Evolutionary conservation across 768 basidiomycete species (phyloP), one percentile per base, ranked within the genome.

Genomic region (Boletellus emodensis): DNA sequence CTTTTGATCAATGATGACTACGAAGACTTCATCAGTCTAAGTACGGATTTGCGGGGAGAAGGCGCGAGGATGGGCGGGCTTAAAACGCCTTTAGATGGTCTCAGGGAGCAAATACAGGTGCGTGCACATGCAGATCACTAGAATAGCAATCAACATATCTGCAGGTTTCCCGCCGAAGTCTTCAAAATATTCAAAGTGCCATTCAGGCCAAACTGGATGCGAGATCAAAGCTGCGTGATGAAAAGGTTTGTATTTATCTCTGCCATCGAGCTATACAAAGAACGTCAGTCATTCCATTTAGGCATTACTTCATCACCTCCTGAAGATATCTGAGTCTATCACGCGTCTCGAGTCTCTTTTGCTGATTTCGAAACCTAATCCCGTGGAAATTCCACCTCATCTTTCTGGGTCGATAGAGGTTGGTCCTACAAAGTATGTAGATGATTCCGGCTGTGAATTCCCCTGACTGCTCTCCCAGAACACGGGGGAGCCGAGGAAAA

Each of bases 1-100:
- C 84, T 84, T 61, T 82, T 98, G 61, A 96, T 98, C 66, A 98
- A 99, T 69, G 87, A 93, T 59, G 96, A 98, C 71, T 99, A 98
- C 62, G 94, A 94, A 66, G 94, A 94, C 13, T 99, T 98, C 65
- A 95, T 98, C 61, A 92, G 90, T 59, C 75, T 99, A 28, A 94
- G 94, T 56, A 94, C 94, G 3, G 93, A 97, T 60, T 67, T 98
- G 56, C 79, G 84, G 57, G 92, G 87, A 39, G 94, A 97, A 69
- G 87, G 89, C 3, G 74, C 76, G 35, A 75, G 91, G 55, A 66
- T 95, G 58, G 75, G 78, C 51, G 73, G 78, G 51, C 64, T 99
- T 50, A 83, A 84, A 56, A 67, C 67, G 22, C 94, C 95, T 1
- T 66, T 99, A 45, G 68, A 62, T 9, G 75, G 72, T 18, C 65